A percentile compares a stretch with the other conserved stretches of the same genome.
Evolutionary conservation across 176 grass and related monocot genomes (phyloP).

Genomic region (Raddia guianensis): DNA sequence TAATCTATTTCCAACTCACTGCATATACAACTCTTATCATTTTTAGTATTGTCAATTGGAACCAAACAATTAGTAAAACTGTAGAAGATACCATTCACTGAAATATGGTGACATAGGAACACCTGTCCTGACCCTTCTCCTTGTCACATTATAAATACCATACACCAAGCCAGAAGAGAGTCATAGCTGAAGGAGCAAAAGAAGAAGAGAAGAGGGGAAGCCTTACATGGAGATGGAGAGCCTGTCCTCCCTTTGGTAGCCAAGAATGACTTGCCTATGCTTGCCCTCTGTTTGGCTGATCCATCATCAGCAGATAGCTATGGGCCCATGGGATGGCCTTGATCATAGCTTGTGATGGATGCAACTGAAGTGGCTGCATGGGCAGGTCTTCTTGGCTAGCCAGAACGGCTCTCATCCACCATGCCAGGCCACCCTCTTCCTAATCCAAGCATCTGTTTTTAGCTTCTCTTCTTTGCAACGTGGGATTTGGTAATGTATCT

Average conservation of each 20-base stretch:
- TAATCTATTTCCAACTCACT: background rate
- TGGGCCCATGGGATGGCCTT: too few species aligned
- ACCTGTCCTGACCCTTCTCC: slow-evolving; percentile 2
- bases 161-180: slow-evolving; percentile 14
- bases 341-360: slow-evolving; percentile 1
- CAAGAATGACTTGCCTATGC: slow-evolving; percentile 77
- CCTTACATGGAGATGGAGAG: slow-evolving; percentile 58
- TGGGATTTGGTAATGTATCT: background rate
- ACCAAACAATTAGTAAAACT: background rate
- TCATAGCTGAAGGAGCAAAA: background rate
- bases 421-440: slow-evolving; percentile 54
- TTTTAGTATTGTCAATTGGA: background rate
- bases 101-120: background rate
- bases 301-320: background rate
- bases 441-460: background rate
- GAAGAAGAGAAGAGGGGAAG: slow-evolving; percentile 35
- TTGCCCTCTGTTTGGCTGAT: slow-evolving; percentile 30
- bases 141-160: slow-evolving; percentile 49
- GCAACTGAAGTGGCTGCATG: slow-evolving; percentile 41
- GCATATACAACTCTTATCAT: background rate
- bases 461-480: background rate
- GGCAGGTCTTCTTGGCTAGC: slow-evolving; percentile 56
- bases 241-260: slow-evolving; percentile 43
- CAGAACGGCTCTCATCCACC: slow-evolving; percentile 58
- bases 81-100: background rate